Conservation (phyloP, 768 basidiomycete genomes). For the Multifurca ochricompacta region DNA sequence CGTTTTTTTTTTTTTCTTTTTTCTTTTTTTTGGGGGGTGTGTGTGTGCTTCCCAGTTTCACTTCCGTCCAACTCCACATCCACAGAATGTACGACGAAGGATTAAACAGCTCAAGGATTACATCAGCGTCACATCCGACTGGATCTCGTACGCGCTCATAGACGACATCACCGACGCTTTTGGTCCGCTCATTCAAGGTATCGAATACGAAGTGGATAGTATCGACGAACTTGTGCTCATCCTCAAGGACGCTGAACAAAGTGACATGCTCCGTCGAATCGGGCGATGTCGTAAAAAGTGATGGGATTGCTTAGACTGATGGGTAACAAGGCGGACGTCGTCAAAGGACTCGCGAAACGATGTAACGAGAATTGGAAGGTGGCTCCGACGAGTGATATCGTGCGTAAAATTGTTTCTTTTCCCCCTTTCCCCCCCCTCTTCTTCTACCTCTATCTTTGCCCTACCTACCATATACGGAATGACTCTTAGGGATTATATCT, state of each 20-base stretch:
- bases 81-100: conserved; percentile 93
- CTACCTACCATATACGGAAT: background rate
- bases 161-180: conserved; percentile 99
- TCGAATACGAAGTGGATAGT: conserved; percentile 98
- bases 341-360: conserved; percentile 95
- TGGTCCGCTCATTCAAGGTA: conserved; percentile 95
- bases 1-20: no score
- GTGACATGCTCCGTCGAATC: conserved; percentile 95
- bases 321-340: conserved; percentile 99
- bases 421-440: background rate
- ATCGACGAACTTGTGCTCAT: conserved; percentile 98
- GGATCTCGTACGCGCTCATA: conserved; percentile 99
- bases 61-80: conserved; percentile 94
- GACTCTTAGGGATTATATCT: conserved; percentile 83
- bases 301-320: conserved; percentile 95
- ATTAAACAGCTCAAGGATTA: conserved; percentile 99
- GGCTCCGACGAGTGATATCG: conserved; percentile 95
- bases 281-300: conserved; percentile 98
- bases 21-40: no score
- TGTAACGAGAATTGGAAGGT: conserved; percentile 99
- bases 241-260: conserved; percentile 91
- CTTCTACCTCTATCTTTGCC: background rate
- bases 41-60: conserved; percentile 73
- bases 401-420: conserved; percentile 32
- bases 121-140: conserved; percentile 97